These are phyloP conservation scores for Cicer judaicum DNA, from an alignment of 306 rosid species.

Conservation along the genomic window DNA sequence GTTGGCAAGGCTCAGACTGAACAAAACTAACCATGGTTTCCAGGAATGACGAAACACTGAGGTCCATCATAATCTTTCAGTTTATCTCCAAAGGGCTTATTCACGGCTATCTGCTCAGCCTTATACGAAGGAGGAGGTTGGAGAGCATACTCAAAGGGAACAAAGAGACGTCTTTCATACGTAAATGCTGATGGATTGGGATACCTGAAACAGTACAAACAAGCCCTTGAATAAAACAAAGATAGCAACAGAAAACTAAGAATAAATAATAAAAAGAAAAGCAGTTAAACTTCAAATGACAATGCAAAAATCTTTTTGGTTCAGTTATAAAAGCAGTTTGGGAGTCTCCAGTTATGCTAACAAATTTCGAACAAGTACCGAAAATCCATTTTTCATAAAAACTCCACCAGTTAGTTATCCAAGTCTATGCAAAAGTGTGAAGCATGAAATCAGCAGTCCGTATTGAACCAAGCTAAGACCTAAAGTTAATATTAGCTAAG, in stretches of 20 bases:
- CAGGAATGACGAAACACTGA: slow-evolving; percentile 94
- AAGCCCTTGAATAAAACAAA: slow-evolving; percentile 22
- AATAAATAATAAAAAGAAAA: not conserved
- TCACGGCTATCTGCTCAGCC: slow-evolving; percentile 73
- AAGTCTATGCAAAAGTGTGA: not conserved
- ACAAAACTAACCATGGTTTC: slow-evolving; percentile 87
- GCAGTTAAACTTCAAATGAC: slow-evolving; percentile 32
- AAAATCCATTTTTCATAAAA: slow-evolving; percentile 21
- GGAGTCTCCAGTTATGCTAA: slow-evolving; percentile 18
- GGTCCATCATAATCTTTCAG: slow-evolving; percentile 85
- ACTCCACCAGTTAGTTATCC: slow-evolving; percentile 1
- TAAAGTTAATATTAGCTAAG: slow-evolving; percentile 25
- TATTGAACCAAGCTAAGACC: slow-evolving; percentile 13
- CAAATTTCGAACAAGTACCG: slow-evolving; percentile 10
- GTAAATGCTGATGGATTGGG: slow-evolving; percentile 94
- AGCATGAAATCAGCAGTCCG: not conserved
- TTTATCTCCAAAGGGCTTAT: slow-evolving; percentile 76
- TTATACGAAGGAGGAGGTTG: slow-evolving; percentile 90
- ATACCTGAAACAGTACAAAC: slow-evolving; percentile 61
- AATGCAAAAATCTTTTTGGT: not conserved
- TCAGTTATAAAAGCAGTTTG: slow-evolving; percentile 16
- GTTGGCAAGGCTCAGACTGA: slow-evolving; percentile 21
- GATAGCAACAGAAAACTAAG: slow-evolving; percentile 15
- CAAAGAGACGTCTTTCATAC: slow-evolving; percentile 85
- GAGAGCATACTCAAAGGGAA: slow-evolving; percentile 95